A percentile compares a stretch with the other conserved stretches of the same genome.
Evolutionary conservation across 2,329 filamentous ascomycete species (phyloP).

Genomic region (Pochonia chlamydosporia): DNA sequence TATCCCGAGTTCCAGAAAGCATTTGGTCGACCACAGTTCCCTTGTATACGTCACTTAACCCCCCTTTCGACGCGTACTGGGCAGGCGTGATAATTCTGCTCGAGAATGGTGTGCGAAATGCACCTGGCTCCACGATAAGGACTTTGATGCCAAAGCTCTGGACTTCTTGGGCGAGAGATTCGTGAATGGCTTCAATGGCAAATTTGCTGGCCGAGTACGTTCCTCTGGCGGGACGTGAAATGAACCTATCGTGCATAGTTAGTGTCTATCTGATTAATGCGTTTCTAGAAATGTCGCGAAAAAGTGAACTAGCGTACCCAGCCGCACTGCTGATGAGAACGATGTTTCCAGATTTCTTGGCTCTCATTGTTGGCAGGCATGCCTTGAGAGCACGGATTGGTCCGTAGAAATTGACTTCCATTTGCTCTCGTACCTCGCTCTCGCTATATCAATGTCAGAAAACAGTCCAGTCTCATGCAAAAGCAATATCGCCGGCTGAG

Average conservation of each 20-base stretch:
- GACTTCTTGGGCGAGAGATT: slow-evolving; percentile 36
- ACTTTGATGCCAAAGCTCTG: slow-evolving; percentile 36
- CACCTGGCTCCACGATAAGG: slow-evolving; percentile 42
- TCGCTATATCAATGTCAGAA: slow-evolving; percentile 18
- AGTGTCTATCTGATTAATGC: not conserved
- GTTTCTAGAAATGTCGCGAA: not conserved
- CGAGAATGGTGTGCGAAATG: slow-evolving; percentile 44
- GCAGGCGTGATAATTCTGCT: not conserved
- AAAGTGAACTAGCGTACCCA: slow-evolving; percentile 20
- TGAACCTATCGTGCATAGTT: no score
- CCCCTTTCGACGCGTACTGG: slow-evolving; percentile 9
- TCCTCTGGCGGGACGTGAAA: slow-evolving; percentile 20
- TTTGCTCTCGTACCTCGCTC: slow-evolving; percentile 33
- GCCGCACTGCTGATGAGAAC: slow-evolving; percentile 42
- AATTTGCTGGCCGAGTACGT: slow-evolving; percentile 42
- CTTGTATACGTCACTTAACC: slow-evolving; percentile 20
- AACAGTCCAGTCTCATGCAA: not conserved
- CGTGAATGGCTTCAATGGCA: slow-evolving; percentile 34
- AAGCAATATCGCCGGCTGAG: not conserved
- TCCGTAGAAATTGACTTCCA: slow-evolving; percentile 45
- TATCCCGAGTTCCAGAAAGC: not conserved
- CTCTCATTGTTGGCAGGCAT: slow-evolving; percentile 40
- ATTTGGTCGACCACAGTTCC: slow-evolving; percentile 16
- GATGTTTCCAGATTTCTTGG: slow-evolving; percentile 33
- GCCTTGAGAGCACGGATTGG: slow-evolving; percentile 40